These are phyloP conservation scores for Plasmodium vinckei DNA, from an alignment of 169 alveolate genomes.

Conservation along the genomic window DNA sequence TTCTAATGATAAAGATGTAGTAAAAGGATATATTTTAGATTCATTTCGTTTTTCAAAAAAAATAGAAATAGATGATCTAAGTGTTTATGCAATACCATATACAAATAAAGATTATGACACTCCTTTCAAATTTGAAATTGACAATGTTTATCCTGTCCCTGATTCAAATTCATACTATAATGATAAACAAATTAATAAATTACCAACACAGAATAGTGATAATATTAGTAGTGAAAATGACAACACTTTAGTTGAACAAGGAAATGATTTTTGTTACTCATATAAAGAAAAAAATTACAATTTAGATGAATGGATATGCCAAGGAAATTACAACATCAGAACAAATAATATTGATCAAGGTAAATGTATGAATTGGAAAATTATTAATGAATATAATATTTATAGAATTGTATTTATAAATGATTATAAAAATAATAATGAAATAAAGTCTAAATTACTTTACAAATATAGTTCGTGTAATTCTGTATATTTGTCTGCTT, in stretches of 20 bases:
- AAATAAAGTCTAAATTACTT: conserved; percentile 14
- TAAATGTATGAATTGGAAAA: conserved; percentile 38
- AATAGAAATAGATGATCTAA: conserved; percentile 32
- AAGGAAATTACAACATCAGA: too few relatives aligned
- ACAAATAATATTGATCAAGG: neutral
- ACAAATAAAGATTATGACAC: conserved; percentile 30
- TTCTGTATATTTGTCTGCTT: conserved; percentile 23
- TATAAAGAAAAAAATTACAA: conserved; percentile 1
- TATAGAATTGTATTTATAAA: conserved; percentile 19
- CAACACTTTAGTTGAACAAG: neutral
- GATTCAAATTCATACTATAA: conserved; percentile 39
- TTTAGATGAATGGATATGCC: conserved; percentile 24
- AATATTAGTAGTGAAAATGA: neutral
- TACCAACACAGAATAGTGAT: neutral
- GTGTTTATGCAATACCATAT: conserved; percentile 67
- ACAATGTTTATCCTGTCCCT: conserved; percentile 68
- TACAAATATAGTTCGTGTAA: conserved; percentile 48
- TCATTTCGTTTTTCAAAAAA: conserved; percentile 64
- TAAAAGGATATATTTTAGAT: conserved; percentile 6
- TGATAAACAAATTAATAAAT: neutral
- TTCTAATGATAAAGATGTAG: conserved; percentile 24
- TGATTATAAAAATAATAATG: conserved; percentile 9
- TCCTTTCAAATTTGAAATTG: neutral
- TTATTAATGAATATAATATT: conserved; percentile 43
- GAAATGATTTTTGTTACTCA: conserved; percentile 3